Conservation (phyloP, 371 early-diverging fungal species). For the Apophysomyces elegans region DNA sequence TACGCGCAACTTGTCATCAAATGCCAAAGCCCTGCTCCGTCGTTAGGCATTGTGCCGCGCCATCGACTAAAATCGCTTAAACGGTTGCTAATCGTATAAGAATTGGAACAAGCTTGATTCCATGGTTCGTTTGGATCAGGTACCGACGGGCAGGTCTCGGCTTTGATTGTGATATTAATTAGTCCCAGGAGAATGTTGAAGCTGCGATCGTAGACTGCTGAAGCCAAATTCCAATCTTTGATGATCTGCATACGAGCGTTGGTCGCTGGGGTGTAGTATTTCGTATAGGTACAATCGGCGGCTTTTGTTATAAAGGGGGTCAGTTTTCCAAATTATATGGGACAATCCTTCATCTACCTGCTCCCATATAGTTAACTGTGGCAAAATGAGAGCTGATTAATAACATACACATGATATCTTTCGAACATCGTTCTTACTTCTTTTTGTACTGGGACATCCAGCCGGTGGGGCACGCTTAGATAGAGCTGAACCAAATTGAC, state of each 20-base stretch:
- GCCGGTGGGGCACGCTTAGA: slow-evolving; percentile 39
- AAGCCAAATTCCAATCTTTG: slow-evolving; percentile 78
- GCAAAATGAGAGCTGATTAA: background rate
- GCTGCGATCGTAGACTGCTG: slow-evolving; percentile 80
- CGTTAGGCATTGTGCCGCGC: slow-evolving; percentile 71
- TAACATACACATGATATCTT: background rate
- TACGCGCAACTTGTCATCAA: slow-evolving; percentile 88
- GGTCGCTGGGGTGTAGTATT: slow-evolving; percentile 55
- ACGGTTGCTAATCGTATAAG: slow-evolving; percentile 76
- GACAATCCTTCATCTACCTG: slow-evolving; percentile 21
- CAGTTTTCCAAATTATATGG: background rate
- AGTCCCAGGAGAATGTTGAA: slow-evolving; percentile 91
- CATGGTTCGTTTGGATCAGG: slow-evolving; percentile 53
- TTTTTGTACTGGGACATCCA: slow-evolving; percentile 48
- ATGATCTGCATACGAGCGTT: slow-evolving; percentile 76
- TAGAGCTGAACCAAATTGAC: slow-evolving; percentile 7
- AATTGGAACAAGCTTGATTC: slow-evolving; percentile 80
- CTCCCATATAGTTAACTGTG: slow-evolving; percentile 31
- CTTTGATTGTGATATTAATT: slow-evolving; percentile 78
- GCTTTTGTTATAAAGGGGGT: slow-evolving; percentile 34
- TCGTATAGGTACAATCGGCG: slow-evolving; percentile 82
- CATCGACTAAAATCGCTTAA: slow-evolving; percentile 90
- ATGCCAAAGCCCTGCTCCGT: slow-evolving; percentile 95
- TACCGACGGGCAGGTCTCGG: slow-evolving; percentile 61
- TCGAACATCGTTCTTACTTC: slow-evolving; percentile 30